Base-by-base conservation (phyloP, 1,139 yeast genomes). In the Candida glucosophila region DNA sequence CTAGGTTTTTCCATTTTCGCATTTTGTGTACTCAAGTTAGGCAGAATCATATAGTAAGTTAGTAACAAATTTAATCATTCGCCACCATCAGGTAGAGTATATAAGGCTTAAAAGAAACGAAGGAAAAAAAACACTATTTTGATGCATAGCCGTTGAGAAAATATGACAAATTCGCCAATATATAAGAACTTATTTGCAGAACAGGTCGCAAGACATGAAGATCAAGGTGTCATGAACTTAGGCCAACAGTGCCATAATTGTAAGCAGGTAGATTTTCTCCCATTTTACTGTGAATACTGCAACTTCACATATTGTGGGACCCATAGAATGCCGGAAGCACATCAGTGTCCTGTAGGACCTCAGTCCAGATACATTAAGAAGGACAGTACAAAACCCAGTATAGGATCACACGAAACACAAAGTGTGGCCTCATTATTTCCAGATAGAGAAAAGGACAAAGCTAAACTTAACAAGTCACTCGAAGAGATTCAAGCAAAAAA, bases 201-300 rank as follows among this genome's bases (percentile, higher is more conserved):
- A n/a, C n/a, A n/a, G n/a, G n/a, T n/a, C n/a, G n/a, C n/a, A 27
- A 33, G 33, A 14, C 47, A 46, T 15, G 31, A 37, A n/a, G 39
- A 34, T 65, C 56, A 49, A 24, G 76, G 76, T 11, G 52, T 79
- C 46, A 61, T 79, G 54, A 77, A 79, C 39, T 73, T 79, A 5
- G 90, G 90, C 4, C 58, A 70, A 34, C 79, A 77, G 43, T 80
- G 92, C 44, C 46, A 57, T 16, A 62, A 63, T 27, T 80, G 92
- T 47, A 59, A 71, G 26, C 72, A 67, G 39, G 48, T 77, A 5
- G 92, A 80, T 42, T 79, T 79, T 40, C 53, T 80, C 17, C 88
- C 92, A 2, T 78, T 73, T 47, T 58, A 55, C 20, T 80, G 92
- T 47, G 66, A 65, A 20, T 52, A 47, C 26, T 79, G 90, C 43